Evolutionary conservation across 164 flowering plant species (phyloP), one percentile per base, ranked within the genome.

Genomic region (Echeveria elegans): DNA sequence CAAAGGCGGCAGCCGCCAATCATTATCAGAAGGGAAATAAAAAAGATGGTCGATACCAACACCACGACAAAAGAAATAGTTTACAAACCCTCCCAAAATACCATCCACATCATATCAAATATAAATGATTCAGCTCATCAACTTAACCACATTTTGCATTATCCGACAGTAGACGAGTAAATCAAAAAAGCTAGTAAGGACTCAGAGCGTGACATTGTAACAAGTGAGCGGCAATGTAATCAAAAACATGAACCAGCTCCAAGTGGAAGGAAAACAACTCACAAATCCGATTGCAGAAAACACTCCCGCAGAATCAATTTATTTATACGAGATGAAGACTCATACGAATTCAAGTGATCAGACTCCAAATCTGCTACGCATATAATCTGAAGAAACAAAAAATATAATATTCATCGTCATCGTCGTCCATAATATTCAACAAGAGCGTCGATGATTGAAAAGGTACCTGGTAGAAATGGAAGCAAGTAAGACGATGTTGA

Each of bases 241-340:
- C 41, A 63, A 19, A 37, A 63, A 63, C 65, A 63, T 63, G 65
- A 63, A 34, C 65, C 65, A 63, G 34, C 34, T 40, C 43, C 41
- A 63, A 2, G 65, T 30, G 0, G 26, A 9, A 63, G 65, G 24
- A 63, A 63, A 19, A 63, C 41, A 10, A 41, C 37, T 32, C 65
- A 63, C n/a, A 63, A 37, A 0, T 18, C 43, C 0, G 24, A 10
- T 34, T 63, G 65, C 41, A 63, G 11, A 5, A 63, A 14, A 18
- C 5, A 63, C 41, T 63, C 65, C 24, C 41, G 65, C 14, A 63
- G 38, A 2, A 63, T 23, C 43, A 63, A 11, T 4, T 2, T 23
- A 34, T 63, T 63, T 0, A 63, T 63, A 63, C 65, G 65, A 34
- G 65, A 63, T 19, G 65, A 34, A 19, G 41, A 34, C 65, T 63